These are phyloP conservation scores for grape (Vitis vinifera) DNA, from an alignment of 164 flowering plant species.

Conservation along the genomic window ASM3070453v1 NC_081811.1:28611501-28612000, in stretches of 20 bases:
- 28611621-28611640: too few species aligned
- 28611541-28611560: too few species aligned
- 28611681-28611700: too few species aligned
- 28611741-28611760: not conserved
- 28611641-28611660: too few species aligned
- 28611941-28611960: constrained; percentile 17
- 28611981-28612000: constrained; percentile 45
- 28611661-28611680: too few species aligned
- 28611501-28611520: too few species aligned
- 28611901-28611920: constrained; percentile 3
- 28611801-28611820: not conserved
- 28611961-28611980: constrained; percentile 35
- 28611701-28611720: too few species aligned
- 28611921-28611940: constrained; percentile 7
- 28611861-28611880: not conserved
- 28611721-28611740: too few species aligned
- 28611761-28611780: constrained; percentile 17
- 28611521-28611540: too few species aligned
- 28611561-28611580: too few species aligned
- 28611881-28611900: constrained; percentile 15
- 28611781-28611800: constrained; percentile 9
- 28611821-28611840: constrained; percentile 11
- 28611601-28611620: too few species aligned
- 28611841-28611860: not conserved
- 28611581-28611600: too few species aligned